Evolutionary conservation across 805 yeast species (phyloP), one percentile per base, ranked within the genome.

Genomic region (Helenozyma baotianmanensis): DNA sequence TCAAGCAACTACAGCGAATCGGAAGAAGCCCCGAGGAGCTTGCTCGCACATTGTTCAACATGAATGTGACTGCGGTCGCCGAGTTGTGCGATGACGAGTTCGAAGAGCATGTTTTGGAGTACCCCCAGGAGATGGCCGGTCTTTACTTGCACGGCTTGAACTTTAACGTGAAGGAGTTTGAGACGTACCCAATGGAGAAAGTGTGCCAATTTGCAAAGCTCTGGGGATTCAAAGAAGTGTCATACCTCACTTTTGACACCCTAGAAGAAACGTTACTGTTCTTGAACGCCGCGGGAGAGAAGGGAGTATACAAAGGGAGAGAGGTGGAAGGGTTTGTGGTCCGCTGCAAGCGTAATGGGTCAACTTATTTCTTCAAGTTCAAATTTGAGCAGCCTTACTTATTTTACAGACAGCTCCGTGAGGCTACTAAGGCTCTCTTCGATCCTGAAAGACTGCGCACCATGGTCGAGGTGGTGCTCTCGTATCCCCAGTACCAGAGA

Each of bases 261-360:
- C 54, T 77, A 22, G 50, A 50, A 0, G 58, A 62, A 1, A 57
- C 87, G 14, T 58, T 70, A 42, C 35, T 35, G 1, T 81, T 80
- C 45, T 56, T 89, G 16, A 72, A 77, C 4, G 62, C 64, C 1
- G 70, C 80, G 35, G 72, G 81, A 0, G 58, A 68, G 35, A 74
- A 82, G 0, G 97, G 97, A 0, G 68, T 78, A 2, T 87, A 77
- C 57, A 62, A 82, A 1, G 78, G 74, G 2, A 62, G 68, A 23
- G 96, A 87, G 43, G 72, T 85, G 6, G 99, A 92, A 60, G 99
- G 99, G 0, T 92, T 90, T 63, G 99, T 92, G 1, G 68, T 92
- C 4, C 70, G 98, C 35, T 76, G 89, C 47, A 67, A 70, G 28
- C 36, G 46, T 6, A 42, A 39, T 12, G 39, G 29, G 12, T 27